A percentile compares a stretch with the other conserved stretches of the same genome.
These are phyloP conservation scores for Ceratocystis diversiconidia DNA, from an alignment of 2,329 filamentous ascomycete species.

Conservation along the genomic window DNA sequence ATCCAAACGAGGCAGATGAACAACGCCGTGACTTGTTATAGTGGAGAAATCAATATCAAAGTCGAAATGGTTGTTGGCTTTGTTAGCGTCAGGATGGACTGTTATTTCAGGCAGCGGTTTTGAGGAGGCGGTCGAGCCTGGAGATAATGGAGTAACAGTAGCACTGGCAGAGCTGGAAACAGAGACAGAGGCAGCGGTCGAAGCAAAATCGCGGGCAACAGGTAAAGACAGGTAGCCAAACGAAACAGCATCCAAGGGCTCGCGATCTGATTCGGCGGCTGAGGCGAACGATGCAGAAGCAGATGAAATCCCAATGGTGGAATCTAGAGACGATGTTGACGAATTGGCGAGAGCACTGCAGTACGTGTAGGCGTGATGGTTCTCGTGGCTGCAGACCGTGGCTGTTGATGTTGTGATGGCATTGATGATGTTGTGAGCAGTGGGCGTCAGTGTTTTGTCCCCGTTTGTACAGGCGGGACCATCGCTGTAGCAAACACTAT, in stretches of 20 bases:
- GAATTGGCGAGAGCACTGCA: background rate
- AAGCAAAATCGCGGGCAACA: background rate
- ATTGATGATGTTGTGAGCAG: background rate
- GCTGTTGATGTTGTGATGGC: background rate
- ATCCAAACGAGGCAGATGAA: constrained; percentile 16
- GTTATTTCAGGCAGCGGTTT: background rate
- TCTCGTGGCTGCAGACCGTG: too few relatives aligned
- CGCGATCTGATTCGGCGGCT: background rate
- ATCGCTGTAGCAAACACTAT: background rate
- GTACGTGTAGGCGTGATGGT: background rate
- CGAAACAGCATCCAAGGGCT: background rate
- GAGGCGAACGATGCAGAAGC: background rate
- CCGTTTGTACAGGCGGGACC: background rate
- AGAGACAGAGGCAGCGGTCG: background rate
- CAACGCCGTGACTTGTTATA: constrained; percentile 4
- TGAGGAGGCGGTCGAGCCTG: background rate
- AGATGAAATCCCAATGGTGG: background rate
- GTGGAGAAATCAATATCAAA: constrained; percentile 7
- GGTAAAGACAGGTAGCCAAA: background rate
- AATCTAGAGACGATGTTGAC: constrained; percentile 1
- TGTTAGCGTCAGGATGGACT: background rate
- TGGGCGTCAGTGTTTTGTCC: background rate
- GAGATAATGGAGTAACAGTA: background rate
- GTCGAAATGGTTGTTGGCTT: background rate
- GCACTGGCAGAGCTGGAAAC: too few relatives aligned